A percentile compares a stretch with the other conserved stretches of the same genome.
Evolutionary conservation across 2,329 filamentous ascomycete genomes (phyloP).

Genomic region (Didymella arachidicola): DNA sequence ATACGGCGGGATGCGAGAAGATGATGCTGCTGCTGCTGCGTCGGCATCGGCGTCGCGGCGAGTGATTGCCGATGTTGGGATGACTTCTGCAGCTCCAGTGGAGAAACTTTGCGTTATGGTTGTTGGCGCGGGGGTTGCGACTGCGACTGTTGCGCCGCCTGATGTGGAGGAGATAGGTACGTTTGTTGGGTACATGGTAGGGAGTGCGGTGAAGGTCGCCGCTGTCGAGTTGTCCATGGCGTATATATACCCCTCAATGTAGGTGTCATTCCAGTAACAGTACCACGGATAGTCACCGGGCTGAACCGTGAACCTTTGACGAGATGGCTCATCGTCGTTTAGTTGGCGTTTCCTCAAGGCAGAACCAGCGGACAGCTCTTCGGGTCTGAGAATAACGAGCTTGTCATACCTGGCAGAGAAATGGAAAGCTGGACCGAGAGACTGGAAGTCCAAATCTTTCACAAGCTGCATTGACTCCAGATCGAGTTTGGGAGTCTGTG

Average conservation of each 20-base stretch:
- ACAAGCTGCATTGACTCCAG: conserved; percentile 63
- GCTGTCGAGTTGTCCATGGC: conserved; percentile 60
- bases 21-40: conserved; percentile 25
- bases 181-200: conserved; percentile 33
- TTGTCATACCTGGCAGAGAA: conserved; percentile 71
- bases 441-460: conserved; percentile 63
- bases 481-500: conserved; percentile 64
- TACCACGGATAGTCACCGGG: conserved; percentile 72
- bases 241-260: conserved; percentile 73
- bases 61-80: conserved; percentile 19
- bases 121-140: conserved; percentile 21
- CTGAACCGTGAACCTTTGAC: conserved; percentile 54
- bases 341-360: conserved; percentile 29
- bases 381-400: conserved; percentile 62
- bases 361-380: conserved; percentile 46
- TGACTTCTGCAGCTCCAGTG: conserved; percentile 14
- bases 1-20: conserved; percentile 49
- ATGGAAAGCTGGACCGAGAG: conserved; percentile 68
- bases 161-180: conserved; percentile 27
- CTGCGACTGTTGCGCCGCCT: conserved; percentile 20
- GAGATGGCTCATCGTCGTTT: conserved; percentile 30
- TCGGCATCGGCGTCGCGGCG: conserved; percentile 29
- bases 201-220: conserved; percentile 41
- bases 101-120: conserved; percentile 12
- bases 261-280: conserved; percentile 73